Evolutionary conservation across 495 filamentous ascomycete species (phyloP).

Genomic region (Trypethelium eluteriae): DNA sequence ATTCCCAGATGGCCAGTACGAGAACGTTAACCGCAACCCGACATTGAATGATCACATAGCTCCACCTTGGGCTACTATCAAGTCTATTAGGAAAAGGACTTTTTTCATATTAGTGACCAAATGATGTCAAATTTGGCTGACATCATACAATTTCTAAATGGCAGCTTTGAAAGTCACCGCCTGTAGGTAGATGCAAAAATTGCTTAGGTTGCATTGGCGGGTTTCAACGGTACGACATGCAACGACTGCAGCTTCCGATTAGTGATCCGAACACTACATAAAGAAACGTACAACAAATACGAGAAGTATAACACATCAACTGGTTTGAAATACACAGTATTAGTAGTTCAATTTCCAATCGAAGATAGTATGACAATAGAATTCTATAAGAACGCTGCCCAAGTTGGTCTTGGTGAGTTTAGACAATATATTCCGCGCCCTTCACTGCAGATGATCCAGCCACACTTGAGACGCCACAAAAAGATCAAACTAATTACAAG

Average conservation of each 20-base stretch:
- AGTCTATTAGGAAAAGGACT: no score
- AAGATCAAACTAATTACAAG: background rate
- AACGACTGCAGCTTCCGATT: background rate
- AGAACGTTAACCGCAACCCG: background rate
- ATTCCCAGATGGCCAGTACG: background rate
- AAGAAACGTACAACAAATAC: background rate
- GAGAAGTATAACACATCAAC: background rate
- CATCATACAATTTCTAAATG: background rate
- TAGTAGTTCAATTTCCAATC: background rate
- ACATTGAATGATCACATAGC: background rate
- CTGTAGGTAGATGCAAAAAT: background rate
- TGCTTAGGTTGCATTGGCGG: background rate
- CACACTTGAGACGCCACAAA: background rate
- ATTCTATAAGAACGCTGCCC: background rate
- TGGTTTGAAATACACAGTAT: background rate
- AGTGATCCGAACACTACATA: background rate
- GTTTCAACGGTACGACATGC: background rate
- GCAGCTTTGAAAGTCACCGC: background rate
- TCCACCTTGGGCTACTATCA: no score
- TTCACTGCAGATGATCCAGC: background rate
- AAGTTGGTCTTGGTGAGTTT: background rate
- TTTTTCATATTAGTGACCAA: no score
- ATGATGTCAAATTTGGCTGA: no score
- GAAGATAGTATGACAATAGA: background rate
- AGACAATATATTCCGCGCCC: background rate